Base-by-base conservation (phyloP, 2,329 filamentous ascomycete species). In the Neofusicoccum laricinum region DNA sequence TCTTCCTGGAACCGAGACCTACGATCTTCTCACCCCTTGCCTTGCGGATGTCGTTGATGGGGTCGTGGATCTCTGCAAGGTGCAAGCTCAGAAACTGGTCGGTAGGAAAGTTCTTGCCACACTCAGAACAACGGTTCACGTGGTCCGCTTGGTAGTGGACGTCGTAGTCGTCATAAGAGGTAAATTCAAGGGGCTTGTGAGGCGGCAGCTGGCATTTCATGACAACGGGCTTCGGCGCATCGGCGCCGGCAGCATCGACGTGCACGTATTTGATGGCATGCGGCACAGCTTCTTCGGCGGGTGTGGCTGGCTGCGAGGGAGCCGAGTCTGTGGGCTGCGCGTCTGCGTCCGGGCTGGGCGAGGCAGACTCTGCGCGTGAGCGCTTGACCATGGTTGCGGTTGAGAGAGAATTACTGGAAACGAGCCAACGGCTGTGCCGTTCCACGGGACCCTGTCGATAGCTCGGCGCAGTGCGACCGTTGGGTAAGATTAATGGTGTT, bases 51-150 rank as follows among this genome's bases (percentile, higher is more conserved):
- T 86, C 88, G 43, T 86, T 83, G 66, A 98, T 84, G 7, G 92
- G 86, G 77, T 99, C 93, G 77, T 98, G 95, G 69, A 89, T 91
- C 77, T 98, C 95, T 69, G 93, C 88, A 68, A 97, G 93, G 74
- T 99, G 95, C 50, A 98, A 78, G 64, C 85, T 82, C 58, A 99
- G 82, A 63, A 95, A 88, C 74, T 93, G 89, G 40, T 88, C 84
- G 0, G 92, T 93, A 1, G 95, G 95, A 67, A 98, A 92, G 75
- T 97, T 98, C 75, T 86, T 92, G 63, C 85, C 83, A 75, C 95
- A 99, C 72, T 93, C 90, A 10, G 88, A 81, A 74, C 95, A 99
- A 48, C 94, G 87, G 75, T 97, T 93, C 66, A 87, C 86, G 76
- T 98, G 95, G 21, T 85, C 82, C 72, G 91, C 88, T 68, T 82